These are phyloP conservation scores for Imleria badia DNA, from an alignment of 768 basidiomycete species.

Conservation along the genomic window DNA sequence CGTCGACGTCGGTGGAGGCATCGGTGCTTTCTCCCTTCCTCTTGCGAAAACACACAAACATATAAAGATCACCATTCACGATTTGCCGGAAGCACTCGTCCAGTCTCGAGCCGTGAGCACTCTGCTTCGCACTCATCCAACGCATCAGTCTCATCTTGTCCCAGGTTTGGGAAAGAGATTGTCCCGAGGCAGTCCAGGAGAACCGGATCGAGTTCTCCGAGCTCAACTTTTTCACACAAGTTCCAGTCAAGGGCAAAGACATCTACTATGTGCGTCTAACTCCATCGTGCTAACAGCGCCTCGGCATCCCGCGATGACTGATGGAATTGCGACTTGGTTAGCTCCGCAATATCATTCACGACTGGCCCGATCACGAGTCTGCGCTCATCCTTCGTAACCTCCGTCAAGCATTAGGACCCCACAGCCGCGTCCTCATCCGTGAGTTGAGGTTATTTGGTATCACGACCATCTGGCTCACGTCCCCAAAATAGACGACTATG, in stretches of 20 bases:
- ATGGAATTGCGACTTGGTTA: neutral
- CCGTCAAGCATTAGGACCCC: slow-evolving; percentile 28
- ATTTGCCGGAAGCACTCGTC: slow-evolving; percentile 24
- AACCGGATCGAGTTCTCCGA: slow-evolving; percentile 30
- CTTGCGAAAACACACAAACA: slow-evolving; percentile 29
- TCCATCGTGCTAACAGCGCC: neutral
- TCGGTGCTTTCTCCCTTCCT: slow-evolving; percentile 32
- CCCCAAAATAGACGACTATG: slow-evolving; percentile 21
- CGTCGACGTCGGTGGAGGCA: slow-evolving; percentile 37
- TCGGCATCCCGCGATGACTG: neutral
- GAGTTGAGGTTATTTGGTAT: slow-evolving; percentile 1
- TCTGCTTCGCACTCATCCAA: neutral
- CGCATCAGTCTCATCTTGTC: neutral
- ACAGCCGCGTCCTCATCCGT: slow-evolving; percentile 35
- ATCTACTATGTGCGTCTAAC: slow-evolving; percentile 33
- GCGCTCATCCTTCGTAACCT: slow-evolving; percentile 29
- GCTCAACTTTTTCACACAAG: slow-evolving; percentile 31
- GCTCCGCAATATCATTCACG: slow-evolving; percentile 29
- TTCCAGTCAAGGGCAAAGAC: slow-evolving; percentile 26
- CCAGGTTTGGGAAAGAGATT: slow-evolving; percentile 26
- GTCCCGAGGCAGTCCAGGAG: slow-evolving; percentile 24
- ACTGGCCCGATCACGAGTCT: slow-evolving; percentile 35
- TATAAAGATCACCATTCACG: slow-evolving; percentile 35
- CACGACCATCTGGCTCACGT: neutral
- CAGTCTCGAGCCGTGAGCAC: slow-evolving; percentile 20